Conservation (phyloP, 768 basidiomycete species). For the Neoboletus brunneissimus region DNA sequence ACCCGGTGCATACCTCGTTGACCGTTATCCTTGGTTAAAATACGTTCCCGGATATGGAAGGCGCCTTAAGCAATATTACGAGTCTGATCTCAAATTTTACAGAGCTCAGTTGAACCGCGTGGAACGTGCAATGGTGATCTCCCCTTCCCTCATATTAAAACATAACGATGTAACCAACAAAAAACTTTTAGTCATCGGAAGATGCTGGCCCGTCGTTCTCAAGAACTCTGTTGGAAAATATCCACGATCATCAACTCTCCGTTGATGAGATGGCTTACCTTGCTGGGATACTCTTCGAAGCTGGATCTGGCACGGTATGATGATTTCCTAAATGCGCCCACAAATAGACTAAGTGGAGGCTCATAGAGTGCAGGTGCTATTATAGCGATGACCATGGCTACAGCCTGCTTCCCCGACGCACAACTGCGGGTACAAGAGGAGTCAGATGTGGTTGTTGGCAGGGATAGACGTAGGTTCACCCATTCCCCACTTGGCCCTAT, state of each 20-base stretch:
- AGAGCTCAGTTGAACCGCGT: slow-evolving; percentile 46
- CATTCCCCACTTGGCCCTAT: background rate
- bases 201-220: slow-evolving; percentile 40
- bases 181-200: slow-evolving; percentile 7
- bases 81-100: slow-evolving; percentile 51
- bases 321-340: rapidly evolving
- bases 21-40: slow-evolving; percentile 34
- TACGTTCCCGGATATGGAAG: slow-evolving; percentile 60
- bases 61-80: slow-evolving; percentile 49
- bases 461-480: slow-evolving; percentile 25
- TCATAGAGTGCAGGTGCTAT: slow-evolving; percentile 3
- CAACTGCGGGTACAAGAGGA: slow-evolving; percentile 51
- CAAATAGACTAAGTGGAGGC: background rate
- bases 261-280: slow-evolving; percentile 56
- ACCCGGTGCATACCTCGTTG: slow-evolving; percentile 36
- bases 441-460: slow-evolving; percentile 49
- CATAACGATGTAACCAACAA: background rate
- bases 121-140: slow-evolving; percentile 40
- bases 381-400: slow-evolving; percentile 49
- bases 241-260: slow-evolving; percentile 45
- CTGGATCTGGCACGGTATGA: slow-evolving; percentile 53
- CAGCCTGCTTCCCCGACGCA: slow-evolving; percentile 51
- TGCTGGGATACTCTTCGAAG: slow-evolving; percentile 58
- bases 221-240: slow-evolving; percentile 51
- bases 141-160: background rate